Conservation (phyloP, 2,329 filamentous ascomycete genomes). For the Arthrobotrys iridis region DNA sequence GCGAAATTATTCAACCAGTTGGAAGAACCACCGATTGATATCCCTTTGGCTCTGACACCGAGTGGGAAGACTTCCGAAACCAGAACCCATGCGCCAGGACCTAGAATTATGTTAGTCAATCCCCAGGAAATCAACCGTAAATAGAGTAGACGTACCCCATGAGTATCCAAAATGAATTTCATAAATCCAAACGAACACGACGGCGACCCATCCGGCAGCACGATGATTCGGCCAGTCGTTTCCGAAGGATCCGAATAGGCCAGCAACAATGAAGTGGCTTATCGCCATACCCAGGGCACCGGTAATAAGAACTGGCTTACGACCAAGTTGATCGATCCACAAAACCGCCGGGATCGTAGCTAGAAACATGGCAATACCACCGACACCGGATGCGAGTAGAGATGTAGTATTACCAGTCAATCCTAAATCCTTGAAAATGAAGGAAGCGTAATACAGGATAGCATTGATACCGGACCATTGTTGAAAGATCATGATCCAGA, state of each 20-base stretch:
- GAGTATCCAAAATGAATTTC: conserved; percentile 71
- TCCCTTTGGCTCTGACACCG: conserved; percentile 71
- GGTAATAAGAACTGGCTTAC: conserved; percentile 64
- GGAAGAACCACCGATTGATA: conserved; percentile 71
- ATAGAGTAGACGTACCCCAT: conserved; percentile 65
- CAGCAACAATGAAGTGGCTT: conserved; percentile 66
- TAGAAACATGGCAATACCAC: conserved; percentile 76
- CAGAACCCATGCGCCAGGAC: conserved; percentile 3
- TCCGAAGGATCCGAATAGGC: conserved; percentile 67
- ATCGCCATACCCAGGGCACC: conserved; percentile 65
- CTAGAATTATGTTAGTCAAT: conserved; percentile 45
- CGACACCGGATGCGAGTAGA: conserved; percentile 75
- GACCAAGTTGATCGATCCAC: conserved; percentile 65
- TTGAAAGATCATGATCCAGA: conserved; percentile 64
- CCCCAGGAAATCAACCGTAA: conserved; percentile 39
- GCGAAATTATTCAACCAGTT: conserved; percentile 74
- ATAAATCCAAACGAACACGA: conserved; percentile 71
- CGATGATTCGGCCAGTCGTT: conserved; percentile 66
- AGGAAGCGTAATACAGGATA: conserved; percentile 66
- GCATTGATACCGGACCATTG: conserved; percentile 66
- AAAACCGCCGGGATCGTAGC: conserved; percentile 67
- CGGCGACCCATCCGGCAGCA: conserved; percentile 67
- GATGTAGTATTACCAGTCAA: conserved; percentile 65
- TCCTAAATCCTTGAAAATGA: conserved; percentile 65
- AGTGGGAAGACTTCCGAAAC: conserved; percentile 72